Percentiles rank a stretch among this genome's conserved stretches.
phyloP scores from a whole-genome alignment of 345 rosid species.

The Euclidium syriacum region DNA sequence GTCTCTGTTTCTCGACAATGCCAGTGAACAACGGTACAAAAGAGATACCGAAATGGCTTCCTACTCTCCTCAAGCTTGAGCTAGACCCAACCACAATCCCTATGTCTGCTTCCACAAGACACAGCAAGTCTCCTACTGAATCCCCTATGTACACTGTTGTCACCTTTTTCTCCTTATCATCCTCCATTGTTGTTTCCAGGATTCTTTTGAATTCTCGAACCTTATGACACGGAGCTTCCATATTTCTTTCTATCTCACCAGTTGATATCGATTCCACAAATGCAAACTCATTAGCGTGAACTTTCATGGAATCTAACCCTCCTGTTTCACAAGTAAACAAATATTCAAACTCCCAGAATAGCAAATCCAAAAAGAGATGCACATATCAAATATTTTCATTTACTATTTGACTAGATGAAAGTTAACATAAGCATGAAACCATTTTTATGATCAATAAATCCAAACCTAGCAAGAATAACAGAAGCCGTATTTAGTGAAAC shows the following conservation, averaged over 20 bases:
- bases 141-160: conserved; percentile 80
- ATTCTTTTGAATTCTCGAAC: conserved; percentile 52
- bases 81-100: conserved; percentile 87
- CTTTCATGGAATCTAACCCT: conserved; percentile 49
- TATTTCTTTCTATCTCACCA: conserved; percentile 62
- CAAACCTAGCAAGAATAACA: no score
- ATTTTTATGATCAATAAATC: no score
- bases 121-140: conserved; percentile 87
- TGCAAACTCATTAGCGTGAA: conserved; percentile 79
- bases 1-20: conserved; percentile 68
- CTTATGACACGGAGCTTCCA: conserved; percentile 80
- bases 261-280: conserved; percentile 66
- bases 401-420: no score
- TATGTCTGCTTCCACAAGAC: conserved; percentile 86
- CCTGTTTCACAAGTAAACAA: no score
- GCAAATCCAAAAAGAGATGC: no score
- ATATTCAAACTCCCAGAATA: no score
- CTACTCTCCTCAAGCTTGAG: conserved; percentile 76
- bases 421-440: no score
- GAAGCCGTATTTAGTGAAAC: no score
- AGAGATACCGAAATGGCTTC: conserved; percentile 73
- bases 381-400: no score
- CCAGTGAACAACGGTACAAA: conserved; percentile 75
- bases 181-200: conserved; percentile 30
- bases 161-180: conserved; percentile 31